Evolutionary conservation across 176 grass and related monocot species (phyloP).

Genomic region (Lolium multiflorum): DNA sequence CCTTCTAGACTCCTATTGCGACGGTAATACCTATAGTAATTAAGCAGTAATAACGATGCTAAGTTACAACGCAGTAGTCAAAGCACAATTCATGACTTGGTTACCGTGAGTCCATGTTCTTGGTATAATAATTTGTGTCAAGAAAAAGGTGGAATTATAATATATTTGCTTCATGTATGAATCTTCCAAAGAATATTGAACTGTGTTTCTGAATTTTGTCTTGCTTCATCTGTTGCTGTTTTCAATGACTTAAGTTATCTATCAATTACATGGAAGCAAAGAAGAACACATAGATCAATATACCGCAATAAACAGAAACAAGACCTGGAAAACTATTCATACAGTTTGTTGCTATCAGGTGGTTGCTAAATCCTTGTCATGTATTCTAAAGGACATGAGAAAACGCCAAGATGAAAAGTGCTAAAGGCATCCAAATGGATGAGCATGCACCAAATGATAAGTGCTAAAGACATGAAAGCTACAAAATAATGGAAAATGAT

Average conservation of each 20-base stretch:
- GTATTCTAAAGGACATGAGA: background rate
- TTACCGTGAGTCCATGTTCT: too few relatives aligned
- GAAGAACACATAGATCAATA: background rate
- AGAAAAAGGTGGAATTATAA: too few relatives aligned
- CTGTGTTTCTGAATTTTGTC: too few relatives aligned
- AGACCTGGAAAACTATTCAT: background rate
- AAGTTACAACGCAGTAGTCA: too few relatives aligned
- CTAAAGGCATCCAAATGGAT: constrained; percentile 11
- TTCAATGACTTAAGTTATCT: background rate
- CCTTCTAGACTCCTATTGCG: too few relatives aligned
- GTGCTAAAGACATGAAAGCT: background rate
- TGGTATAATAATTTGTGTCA: too few relatives aligned
- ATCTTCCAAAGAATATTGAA: too few relatives aligned
- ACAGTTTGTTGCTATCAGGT: constrained; percentile 12
- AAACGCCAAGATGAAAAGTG: constrained; percentile 36
- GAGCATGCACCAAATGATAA: background rate
- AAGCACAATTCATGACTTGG: too few relatives aligned
- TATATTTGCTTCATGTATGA: too few relatives aligned
- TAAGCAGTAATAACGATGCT: too few relatives aligned
- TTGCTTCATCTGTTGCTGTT: background rate
- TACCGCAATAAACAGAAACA: background rate
- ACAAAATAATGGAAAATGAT: background rate
- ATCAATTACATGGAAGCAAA: background rate
- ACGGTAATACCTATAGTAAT: too few relatives aligned
- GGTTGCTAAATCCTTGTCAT: constrained; percentile 47